Evolutionary conservation across 495 filamentous ascomycete species (phyloP).

Genomic region (Xylaria curta): DNA sequence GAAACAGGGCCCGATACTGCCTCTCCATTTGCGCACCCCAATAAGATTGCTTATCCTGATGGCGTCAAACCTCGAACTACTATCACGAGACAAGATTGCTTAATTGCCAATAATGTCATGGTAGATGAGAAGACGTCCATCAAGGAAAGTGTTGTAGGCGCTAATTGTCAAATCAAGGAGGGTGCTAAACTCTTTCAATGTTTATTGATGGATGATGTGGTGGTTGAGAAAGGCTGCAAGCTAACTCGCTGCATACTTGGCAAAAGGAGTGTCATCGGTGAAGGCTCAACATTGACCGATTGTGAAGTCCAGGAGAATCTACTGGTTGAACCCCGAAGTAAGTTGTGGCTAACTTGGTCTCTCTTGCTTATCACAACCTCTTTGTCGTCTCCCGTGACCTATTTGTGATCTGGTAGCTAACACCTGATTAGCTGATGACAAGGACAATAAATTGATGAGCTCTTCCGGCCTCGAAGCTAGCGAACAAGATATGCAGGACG

Average conservation of each 20-base stretch:
- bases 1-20: conserved; percentile 62
- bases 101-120: conserved; percentile 85
- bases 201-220: conserved; percentile 87
- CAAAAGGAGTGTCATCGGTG: conserved; percentile 73
- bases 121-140: conserved; percentile 83
- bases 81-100: conserved; percentile 74
- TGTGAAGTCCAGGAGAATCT: conserved; percentile 90
- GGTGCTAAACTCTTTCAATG: conserved; percentile 83
- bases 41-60: conserved; percentile 81
- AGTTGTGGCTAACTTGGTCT: conserved; percentile 41
- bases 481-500: conserved; percentile 57
- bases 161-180: conserved; percentile 80
- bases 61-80: conserved; percentile 76
- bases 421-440: conserved; percentile 66
- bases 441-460: conserved; percentile 84
- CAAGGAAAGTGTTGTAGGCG: conserved; percentile 86
- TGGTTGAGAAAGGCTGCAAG: conserved; percentile 76
- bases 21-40: conserved; percentile 73
- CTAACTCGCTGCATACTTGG: conserved; percentile 86
- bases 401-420: conserved; percentile 3
- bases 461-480: conserved; percentile 76
- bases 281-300: conserved; percentile 76
- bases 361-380: background rate
- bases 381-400: background rate
- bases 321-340: conserved; percentile 78